phyloP scores from a whole-genome alignment of 2,329 filamentous ascomycete genomes.

The Penicillium griseofulvum region DNA sequence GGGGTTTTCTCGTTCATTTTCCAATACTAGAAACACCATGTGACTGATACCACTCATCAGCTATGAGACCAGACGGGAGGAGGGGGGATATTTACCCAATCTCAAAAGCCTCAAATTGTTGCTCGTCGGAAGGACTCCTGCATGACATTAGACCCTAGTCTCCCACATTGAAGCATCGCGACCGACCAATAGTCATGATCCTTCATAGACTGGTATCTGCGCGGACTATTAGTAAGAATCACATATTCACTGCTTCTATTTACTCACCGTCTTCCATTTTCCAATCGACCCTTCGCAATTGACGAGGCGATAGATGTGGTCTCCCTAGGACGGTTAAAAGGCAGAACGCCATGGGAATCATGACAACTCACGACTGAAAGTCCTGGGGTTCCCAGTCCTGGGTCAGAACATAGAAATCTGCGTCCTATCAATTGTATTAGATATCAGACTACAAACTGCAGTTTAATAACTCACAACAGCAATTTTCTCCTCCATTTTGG shows the following conservation, averaged over 20 bases:
- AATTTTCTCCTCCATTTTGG: neutral
- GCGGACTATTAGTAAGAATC: neutral
- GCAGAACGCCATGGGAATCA: neutral
- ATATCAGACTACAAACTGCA: neutral
- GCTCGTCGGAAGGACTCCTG: slow-evolving; percentile 20
- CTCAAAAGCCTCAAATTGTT: slow-evolving; percentile 21
- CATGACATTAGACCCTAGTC: neutral
- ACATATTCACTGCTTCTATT: slow-evolving; percentile 18
- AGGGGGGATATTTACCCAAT: slow-evolving; percentile 10
- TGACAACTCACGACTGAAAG: slow-evolving; percentile 13
- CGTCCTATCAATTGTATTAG: slow-evolving; percentile 6
- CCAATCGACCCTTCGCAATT: slow-evolving; percentile 13
- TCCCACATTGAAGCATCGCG: neutral
- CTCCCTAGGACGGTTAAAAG: slow-evolving; percentile 6
- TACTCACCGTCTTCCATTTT: slow-evolving; percentile 17
- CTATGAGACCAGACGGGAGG: neutral
- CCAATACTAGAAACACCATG: slow-evolving; percentile 17
- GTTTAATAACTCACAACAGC: neutral
- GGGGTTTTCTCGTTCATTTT: slow-evolving; percentile 14
- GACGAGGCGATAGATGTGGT: slow-evolving; percentile 16
- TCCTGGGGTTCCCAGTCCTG: slow-evolving; percentile 6
- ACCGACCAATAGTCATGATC: slow-evolving; percentile 21
- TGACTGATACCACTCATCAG: slow-evolving; percentile 4
- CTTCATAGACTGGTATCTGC: slow-evolving; percentile 17
- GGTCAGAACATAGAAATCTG: slow-evolving; percentile 6